Evolutionary conservation across 2,329 filamentous ascomycete genomes (phyloP), one percentile per base, ranked within the genome.

Genomic region (Trichoderma koningii): DNA sequence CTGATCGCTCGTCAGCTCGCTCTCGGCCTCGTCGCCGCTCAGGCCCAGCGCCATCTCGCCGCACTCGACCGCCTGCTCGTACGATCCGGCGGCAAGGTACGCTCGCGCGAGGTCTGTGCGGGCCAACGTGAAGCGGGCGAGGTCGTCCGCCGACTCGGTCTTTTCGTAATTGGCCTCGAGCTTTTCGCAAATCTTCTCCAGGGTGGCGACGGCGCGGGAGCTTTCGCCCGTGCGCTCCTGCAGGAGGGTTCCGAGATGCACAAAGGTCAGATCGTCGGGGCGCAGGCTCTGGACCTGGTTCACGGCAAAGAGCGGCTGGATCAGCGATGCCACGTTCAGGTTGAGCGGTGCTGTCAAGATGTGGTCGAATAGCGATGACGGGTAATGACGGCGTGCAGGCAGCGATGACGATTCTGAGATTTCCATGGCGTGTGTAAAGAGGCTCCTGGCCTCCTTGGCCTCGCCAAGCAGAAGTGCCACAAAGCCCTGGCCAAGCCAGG

Each of bases 391-490:
- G 73, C 93, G 91, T 0, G 89, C 87, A 5, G 92, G 81, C 2
- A 88, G 75, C 0, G 89, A 88, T 0, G 90, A 90, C 0, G 92
- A 89, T 67, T 92, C 91, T 0, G 92, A 88, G 55, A 99, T 94
- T 68, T 96, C 93, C 80, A 97, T 95, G 0, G 95, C 94, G 74
- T 99, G 95, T 1, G 91, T 93, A 73, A 97, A 97, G 10, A 98
- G 85, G 12, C 88, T 88, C 23, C 92, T 84, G 1, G 94, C 93
- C 77, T 97, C 93, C 67, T 85, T 87, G 0, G 79, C 71, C 67
- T 96, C 89, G 1, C 91, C 93, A 56, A 86, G 85, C 30, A 94
- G 79, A 17, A 93, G 82, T 4, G 95, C 93, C 60, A 98, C 84
- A 28, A 97, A 83, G 0, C 92, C 94, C 76, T 98, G 94, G 1